Evolutionary conservation across 441 rosid genomes (phyloP), one percentile per base, ranked within the genome.

Genomic region (Manihot esculenta): DNA sequence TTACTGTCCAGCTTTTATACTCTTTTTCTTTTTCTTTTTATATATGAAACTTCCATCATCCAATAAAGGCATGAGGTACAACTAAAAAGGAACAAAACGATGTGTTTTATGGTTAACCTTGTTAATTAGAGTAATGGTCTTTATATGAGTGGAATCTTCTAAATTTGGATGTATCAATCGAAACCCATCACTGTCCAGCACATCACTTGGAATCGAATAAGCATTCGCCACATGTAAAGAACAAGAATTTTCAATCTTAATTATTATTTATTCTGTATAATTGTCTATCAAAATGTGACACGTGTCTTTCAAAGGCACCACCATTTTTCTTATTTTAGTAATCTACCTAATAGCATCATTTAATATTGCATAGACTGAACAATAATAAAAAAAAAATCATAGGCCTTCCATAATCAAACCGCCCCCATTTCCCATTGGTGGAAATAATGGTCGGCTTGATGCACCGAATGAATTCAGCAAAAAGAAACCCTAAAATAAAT

Each of bases 141-240:
- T 70, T 59, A 27, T 38, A 15, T 4, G 38, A 49, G 12, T 42
- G 72, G 79, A 75, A 76, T 77, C 79, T 64, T 66, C 66, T 57
- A 26, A 30, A n/a, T 44, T 62, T 45, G 77, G 67, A 68, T 38
- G 70, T 50, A 57, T 30, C 60, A 48, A 75, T 58, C 26, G 23
- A 64, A 72, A 49, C 70, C 44, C 70, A 75, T 53, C 53, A 69
- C 38, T 62, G 56, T 53, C 48, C n/a, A n/a, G n/a, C n/a, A n/a
- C n/a, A n/a, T 71, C n/a, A 47, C 80, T 83, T 73, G 68, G 72
- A 48, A 64, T 73, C 79, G 81, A 84, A 84, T 80, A 72, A 64
- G 7, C 26, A 23, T 0, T 47, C 27, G 53, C 62, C 65, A 71
- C 64, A 73, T 59, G 73, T 55, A 51, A 5, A 2, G 7, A 13